phyloP scores from a whole-genome alignment of 164 flowering plant genomes.

The Vitis labrusca region DNA sequence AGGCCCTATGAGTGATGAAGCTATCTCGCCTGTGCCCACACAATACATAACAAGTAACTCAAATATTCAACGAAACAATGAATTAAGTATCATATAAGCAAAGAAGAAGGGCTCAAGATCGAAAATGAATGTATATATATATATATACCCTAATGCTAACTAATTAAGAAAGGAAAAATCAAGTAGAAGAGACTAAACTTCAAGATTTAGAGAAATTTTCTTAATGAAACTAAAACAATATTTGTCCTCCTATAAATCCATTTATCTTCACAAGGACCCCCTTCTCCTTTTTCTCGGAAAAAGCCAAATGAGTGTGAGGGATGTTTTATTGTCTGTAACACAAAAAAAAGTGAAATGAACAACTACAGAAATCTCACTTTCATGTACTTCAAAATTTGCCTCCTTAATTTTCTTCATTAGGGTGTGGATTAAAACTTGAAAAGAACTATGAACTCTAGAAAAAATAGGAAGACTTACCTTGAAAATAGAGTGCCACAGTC shows the following conservation, averaged over 20 bases:
- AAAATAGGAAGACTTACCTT: constrained; percentile 39
- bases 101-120: too few species aligned
- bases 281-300: background rate
- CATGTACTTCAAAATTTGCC: background rate
- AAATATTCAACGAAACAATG: background rate
- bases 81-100: background rate
- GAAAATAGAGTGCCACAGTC: constrained; percentile 93
- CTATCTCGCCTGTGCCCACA: constrained; percentile 67
- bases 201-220: too few species aligned
- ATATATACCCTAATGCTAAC: too few species aligned
- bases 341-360: background rate
- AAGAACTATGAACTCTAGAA: background rate
- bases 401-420: background rate
- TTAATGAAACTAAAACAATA: too few species aligned
- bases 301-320: background rate
- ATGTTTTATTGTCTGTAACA: background rate
- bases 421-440: background rate
- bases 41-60: background rate
- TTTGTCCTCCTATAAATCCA: too few species aligned
- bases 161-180: too few species aligned
- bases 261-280: too few species aligned
- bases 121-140: too few species aligned
- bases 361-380: background rate
- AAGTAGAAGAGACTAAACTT: too few species aligned
- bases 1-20: constrained; percentile 92